Evolutionary conservation across 1,284 basidiomycete species (phyloP).

Genomic region (Ustilago shanxiensis): DNA sequence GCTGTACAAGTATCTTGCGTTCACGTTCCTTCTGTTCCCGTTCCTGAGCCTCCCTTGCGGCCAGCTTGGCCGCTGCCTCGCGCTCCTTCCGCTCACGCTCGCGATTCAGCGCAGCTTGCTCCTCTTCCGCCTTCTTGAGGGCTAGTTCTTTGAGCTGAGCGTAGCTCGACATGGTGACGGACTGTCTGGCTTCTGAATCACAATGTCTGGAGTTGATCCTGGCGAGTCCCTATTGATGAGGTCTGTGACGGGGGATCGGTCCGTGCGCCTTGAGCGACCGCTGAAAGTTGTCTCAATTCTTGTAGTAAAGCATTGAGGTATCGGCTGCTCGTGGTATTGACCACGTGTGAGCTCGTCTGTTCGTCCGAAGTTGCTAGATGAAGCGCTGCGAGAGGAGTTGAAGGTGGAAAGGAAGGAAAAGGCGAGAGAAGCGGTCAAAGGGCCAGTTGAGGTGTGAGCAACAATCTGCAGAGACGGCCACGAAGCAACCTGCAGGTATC

Average conservation of each 20-base stretch:
- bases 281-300: slow-evolving; percentile 5
- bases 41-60: slow-evolving; percentile 43
- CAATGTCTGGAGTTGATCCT: background rate
- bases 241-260: background rate
- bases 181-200: background rate
- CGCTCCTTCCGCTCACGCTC: slow-evolving; percentile 41
- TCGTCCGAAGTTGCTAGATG: slow-evolving; percentile 5
- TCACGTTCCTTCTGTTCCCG: slow-evolving; percentile 45
- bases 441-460: background rate
- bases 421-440: background rate
- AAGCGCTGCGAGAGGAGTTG: background rate
- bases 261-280: slow-evolving; percentile 8
- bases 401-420: background rate
- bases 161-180: slow-evolving; percentile 43
- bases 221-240: background rate
- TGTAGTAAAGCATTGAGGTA: slow-evolving; percentile 18
- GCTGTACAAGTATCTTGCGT: slow-evolving; percentile 42
- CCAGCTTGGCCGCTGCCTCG: slow-evolving; percentile 40
- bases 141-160: slow-evolving; percentile 49
- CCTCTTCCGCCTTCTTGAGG: slow-evolving; percentile 39
- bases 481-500: background rate
- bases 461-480: background rate
- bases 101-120: slow-evolving; percentile 29
- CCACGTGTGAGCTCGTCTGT: background rate
- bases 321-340: slow-evolving; percentile 5